A percentile compares a stretch with the other conserved stretches of the same genome.
Evolutionary conservation across 2,329 filamentous ascomycete genomes (phyloP).

Genomic region (Pyrenochaeta sp.): DNA sequence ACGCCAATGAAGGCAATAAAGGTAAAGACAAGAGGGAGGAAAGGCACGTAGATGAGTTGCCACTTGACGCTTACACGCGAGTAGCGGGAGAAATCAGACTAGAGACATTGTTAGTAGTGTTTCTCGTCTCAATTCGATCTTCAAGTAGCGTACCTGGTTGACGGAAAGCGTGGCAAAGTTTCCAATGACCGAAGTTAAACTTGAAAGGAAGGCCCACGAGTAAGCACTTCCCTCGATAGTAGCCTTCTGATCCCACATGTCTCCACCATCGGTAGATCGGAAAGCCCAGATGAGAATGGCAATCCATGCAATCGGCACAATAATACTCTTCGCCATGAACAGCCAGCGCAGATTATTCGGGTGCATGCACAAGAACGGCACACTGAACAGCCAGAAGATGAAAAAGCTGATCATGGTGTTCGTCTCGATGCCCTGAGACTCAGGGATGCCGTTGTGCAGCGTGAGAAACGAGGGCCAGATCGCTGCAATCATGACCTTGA

Average conservation of each 20-base stretch:
- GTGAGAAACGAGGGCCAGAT: constrained; percentile 66
- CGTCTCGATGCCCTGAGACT: constrained; percentile 61
- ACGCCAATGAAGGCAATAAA: constrained; percentile 65
- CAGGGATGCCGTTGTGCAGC: constrained; percentile 61
- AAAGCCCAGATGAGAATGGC: constrained; percentile 70
- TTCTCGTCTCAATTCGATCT: not conserved
- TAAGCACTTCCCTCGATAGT: constrained; percentile 59
- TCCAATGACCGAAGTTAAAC: constrained; percentile 58
- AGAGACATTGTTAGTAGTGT: constrained; percentile 26
- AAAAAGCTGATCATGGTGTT: constrained; percentile 65
- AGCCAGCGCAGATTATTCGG: constrained; percentile 62
- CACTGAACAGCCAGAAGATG: constrained; percentile 64
- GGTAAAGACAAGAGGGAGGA: constrained; percentile 62
- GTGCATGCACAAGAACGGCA: constrained; percentile 64
- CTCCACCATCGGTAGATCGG: constrained; percentile 60
- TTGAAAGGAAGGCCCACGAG: constrained; percentile 62
- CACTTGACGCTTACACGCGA: constrained; percentile 57
- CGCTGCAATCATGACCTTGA: constrained; percentile 60
- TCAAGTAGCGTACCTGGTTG: constrained; percentile 50
- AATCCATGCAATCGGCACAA: constrained; percentile 66
- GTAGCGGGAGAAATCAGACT: constrained; percentile 66
- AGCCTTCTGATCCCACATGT: constrained; percentile 56
- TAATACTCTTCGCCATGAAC: constrained; percentile 57
- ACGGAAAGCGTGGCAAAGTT: constrained; percentile 61
- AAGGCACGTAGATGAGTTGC: constrained; percentile 60